Evolutionary conservation across 164 flowering plant species (phyloP), one percentile per base, ranked within the genome.

Genomic region (Sextonia rubra): DNA sequence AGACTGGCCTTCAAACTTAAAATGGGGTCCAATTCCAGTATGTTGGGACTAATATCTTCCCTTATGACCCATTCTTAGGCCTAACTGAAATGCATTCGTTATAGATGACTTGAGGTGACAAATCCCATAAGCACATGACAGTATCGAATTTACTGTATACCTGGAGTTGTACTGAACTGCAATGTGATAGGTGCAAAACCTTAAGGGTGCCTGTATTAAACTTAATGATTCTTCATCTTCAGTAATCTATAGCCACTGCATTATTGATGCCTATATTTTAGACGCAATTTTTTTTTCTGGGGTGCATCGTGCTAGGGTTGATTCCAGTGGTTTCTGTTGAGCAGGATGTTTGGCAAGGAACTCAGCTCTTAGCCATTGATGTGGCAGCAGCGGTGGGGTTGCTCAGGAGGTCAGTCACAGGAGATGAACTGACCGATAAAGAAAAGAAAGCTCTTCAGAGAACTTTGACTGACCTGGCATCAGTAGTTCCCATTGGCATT

Each of bases 301-400:
- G 18, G 60, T 49, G 47, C 70, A 24, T n/a, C 47, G 66, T 71
- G 17, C n/a, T 20, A 22, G 37, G n/a, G 63, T 22, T 70, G 18
- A 63, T 62, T 67, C 0, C 49, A 32, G 27, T 79, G 18, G 47
- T 77, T 73, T 72, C 48, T 66, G 64, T 60, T 74, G 48, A 70
- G 77, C 89, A 95, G 99, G 95, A 96, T 89, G 97, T 96, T 69
- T 86, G 80, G 86, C 98, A 93, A 90, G 99, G 97, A 48, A 90
- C 98, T 71, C 98, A 93, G 77, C 96, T 96, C 71, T 87, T 96
- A 64, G 99, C 97, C 55, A 88, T 93, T 78, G 99, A 95, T 82
- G 85, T 81, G 73, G 93, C 83, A 84, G 96, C 99, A 78, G 90
- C 98, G 20, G 60, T 75, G 80, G 94, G 74, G 47, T 78, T 93